Evolutionary conservation across 306 rosid species (phyloP), one percentile per base, ranked within the genome.

Genomic region (Mimosa pudica): DNA sequence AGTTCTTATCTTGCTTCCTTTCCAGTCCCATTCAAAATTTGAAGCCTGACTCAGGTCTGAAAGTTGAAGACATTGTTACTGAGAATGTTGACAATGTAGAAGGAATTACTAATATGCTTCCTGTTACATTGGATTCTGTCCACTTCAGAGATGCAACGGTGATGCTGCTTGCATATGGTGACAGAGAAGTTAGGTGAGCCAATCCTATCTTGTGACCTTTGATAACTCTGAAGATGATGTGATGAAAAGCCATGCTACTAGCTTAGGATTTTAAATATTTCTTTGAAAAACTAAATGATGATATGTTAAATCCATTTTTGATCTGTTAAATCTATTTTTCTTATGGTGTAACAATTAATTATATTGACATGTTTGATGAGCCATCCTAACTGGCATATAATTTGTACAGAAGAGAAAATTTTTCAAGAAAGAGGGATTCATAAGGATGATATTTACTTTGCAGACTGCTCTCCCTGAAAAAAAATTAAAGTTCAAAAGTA

Each of bases 141-240:
- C 85, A 88, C 83, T 93, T 92, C 87, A 95, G 90, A 80, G 94
- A 89, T 46, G 98, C 92, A 76, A 87, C 94, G 0, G 82, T 95
- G 79, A 91, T 95, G 98, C 86, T 95, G 73, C 92, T 95, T 80
- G 89, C 98, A 80, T 95, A 91, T 60, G 98, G 98, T 51, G 98
- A 92, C 89, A 87, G 85, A 86, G 98, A 95, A 85, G 96, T 88
- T 35, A 90, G 98, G 98, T 95, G 82, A 76, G 82, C 79, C 75
- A 80, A 54, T 71, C 81, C 62, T 84, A 70, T 65, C 78, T 63
- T 70, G 67, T 78, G 69, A 42, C 67, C 54, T 80, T 76, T 62
- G 46, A 70, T 73, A 55, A 77, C 75, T 79, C 52, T 77, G 54
- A 60, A 70, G 67, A 70, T 71, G 32, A 68, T 42, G 75, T 49